A percentile compares a stretch with the other conserved stretches of the same genome.
Conservation (phyloP, 2,329 filamentous ascomycete genomes). For the Talaromyces verruculosus region DNA sequence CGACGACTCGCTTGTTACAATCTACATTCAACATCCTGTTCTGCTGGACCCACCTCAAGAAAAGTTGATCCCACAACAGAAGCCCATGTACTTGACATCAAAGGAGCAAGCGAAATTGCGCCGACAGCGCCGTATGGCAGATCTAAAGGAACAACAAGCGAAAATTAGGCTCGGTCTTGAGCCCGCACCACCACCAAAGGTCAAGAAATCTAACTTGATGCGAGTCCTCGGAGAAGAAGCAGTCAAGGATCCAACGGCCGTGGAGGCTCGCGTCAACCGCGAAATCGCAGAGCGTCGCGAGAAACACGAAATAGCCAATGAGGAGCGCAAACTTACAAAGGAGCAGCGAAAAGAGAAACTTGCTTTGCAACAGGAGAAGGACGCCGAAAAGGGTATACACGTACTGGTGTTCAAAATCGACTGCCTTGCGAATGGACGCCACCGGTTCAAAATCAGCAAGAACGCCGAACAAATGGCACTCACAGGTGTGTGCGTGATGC, state of each 20-base stretch:
- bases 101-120: conserved; percentile 91
- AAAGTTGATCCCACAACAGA: conserved; percentile 72
- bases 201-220: conserved; percentile 98
- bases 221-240: conserved; percentile 87
- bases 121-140: conserved; percentile 84
- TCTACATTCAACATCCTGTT: conserved; percentile 90
- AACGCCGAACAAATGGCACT: conserved; percentile 88
- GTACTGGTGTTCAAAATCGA: conserved; percentile 86
- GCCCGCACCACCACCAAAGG: conserved; percentile 87
- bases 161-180: conserved; percentile 91
- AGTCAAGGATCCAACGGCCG: conserved; percentile 94
- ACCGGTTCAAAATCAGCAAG: conserved; percentile 87
- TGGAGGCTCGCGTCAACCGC: conserved; percentile 88
- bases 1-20: conserved; percentile 82
- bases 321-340: conserved; percentile 82
- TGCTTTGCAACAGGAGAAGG: conserved; percentile 76
- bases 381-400: conserved; percentile 81
- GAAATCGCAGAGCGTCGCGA: conserved; percentile 86
- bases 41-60: conserved; percentile 89
- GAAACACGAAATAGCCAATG: conserved; percentile 75
- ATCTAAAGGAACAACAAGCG: conserved; percentile 92
- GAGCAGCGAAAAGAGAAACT: conserved; percentile 86
- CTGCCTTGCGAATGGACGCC: conserved; percentile 85
- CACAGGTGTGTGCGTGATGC: conserved; percentile 87
- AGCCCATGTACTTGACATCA: conserved; percentile 87